Evolutionary conservation across 2,329 filamentous ascomycete species (phyloP).

Genomic region (Stagonosporopsis tanaceti): DNA sequence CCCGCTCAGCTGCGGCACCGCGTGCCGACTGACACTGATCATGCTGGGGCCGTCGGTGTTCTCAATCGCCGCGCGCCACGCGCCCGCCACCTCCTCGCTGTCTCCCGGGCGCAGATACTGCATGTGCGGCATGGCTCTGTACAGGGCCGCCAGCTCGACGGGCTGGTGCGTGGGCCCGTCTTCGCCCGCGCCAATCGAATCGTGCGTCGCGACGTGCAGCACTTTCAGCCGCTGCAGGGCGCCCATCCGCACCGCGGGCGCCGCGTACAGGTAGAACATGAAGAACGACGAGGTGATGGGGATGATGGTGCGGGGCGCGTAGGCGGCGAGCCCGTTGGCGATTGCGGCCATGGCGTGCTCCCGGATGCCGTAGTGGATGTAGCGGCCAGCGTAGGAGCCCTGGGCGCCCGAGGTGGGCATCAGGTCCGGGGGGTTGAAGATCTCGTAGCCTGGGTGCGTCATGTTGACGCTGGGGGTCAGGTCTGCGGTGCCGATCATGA

Average conservation of each 20-base stretch:
- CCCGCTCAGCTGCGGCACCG: conserved; percentile 52
- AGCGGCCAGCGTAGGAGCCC: conserved; percentile 63
- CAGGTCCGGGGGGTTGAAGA: conserved; percentile 55
- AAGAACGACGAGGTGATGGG: conserved; percentile 68
- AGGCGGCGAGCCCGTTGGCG: conserved; percentile 65
- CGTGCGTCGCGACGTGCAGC: conserved; percentile 69
- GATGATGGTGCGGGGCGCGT: conserved; percentile 56
- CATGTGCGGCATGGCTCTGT: conserved; percentile 69
- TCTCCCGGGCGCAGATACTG: conserved; percentile 68
- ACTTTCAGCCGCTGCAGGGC: conserved; percentile 63
- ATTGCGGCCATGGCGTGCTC: conserved; percentile 50
- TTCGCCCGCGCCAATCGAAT: conserved; percentile 62
- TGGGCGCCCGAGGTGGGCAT: conserved; percentile 56
- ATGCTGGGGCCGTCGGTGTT: conserved; percentile 53
- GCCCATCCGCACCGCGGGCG: conserved; percentile 67
- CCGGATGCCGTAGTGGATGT: conserved; percentile 53
- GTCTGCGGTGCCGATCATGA: conserved; percentile 77
- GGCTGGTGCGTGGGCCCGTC: conserved; percentile 71
- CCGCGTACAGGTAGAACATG: conserved; percentile 69
- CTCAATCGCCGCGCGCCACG: conserved; percentile 59
- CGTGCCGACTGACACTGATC: conserved; percentile 56
- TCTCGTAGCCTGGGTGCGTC: conserved; percentile 59
- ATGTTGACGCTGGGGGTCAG: conserved; percentile 61
- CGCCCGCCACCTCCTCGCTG: conserved; percentile 64
- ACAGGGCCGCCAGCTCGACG: conserved; percentile 64